A percentile compares a stretch with the other conserved stretches of the same genome.
Conservation (phyloP, 2,329 filamentous ascomycete species). For the Fusarium coicis region DNA sequence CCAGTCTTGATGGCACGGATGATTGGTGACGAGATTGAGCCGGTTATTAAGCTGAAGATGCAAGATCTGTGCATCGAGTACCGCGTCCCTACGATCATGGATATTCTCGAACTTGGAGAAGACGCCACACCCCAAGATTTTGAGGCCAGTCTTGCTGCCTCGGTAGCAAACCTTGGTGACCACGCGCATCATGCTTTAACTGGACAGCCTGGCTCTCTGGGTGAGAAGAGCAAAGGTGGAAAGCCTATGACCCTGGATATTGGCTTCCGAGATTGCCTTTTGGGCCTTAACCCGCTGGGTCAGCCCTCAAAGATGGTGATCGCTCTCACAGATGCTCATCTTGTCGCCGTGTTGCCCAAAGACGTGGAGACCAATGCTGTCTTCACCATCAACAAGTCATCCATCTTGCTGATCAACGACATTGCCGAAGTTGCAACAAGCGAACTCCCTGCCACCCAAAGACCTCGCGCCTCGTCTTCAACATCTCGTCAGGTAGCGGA, state of each 20-base stretch:
- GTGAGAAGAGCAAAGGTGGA: conserved; percentile 45
- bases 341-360: conserved; percentile 74
- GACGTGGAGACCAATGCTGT: conserved; percentile 71
- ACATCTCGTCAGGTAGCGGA: conserved; percentile 63
- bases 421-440: conserved; percentile 51
- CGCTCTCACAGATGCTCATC: conserved; percentile 79
- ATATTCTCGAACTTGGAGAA: conserved; percentile 76
- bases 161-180: conserved; percentile 80
- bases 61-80: conserved; percentile 91
- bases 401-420: conserved; percentile 85
- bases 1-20: conserved; percentile 85
- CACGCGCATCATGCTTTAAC: conserved; percentile 64
- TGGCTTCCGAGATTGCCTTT: conserved; percentile 80
- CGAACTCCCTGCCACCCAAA: conserved; percentile 21
- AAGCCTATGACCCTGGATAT: conserved; percentile 77
- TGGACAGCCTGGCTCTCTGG: conserved; percentile 40
- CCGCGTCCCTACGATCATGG: conserved; percentile 83
- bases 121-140: conserved; percentile 77
- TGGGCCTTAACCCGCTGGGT: conserved; percentile 86
- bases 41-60: conserved; percentile 86
- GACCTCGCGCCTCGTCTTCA: conserved; percentile 49
- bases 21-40: conserved; percentile 94
- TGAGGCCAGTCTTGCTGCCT: conserved; percentile 79
- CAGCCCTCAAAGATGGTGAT: conserved; percentile 80
- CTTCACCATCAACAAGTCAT: conserved; percentile 81